Evolutionary conservation across 2,329 filamentous ascomycete genomes (phyloP), one percentile per base, ranked within the genome.

Genomic region (Colletotrichum euphorbiae): DNA sequence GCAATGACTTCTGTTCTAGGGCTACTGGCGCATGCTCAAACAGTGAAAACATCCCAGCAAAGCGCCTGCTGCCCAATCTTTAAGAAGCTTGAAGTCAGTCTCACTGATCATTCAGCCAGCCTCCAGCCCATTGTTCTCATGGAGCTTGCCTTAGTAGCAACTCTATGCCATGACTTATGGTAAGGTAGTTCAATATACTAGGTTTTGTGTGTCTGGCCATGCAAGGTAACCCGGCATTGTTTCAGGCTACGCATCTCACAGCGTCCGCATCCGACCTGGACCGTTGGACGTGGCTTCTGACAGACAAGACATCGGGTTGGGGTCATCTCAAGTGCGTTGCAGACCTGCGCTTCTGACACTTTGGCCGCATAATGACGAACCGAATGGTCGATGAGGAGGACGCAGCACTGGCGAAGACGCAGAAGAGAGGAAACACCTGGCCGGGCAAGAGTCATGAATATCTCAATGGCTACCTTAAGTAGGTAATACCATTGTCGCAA

Each of bases 211-310:
- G 36, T 59, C 19, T 15, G 2, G 33, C 33, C 33, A 36, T 62
- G 61, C 65, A 46, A 58, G 51, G 52, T 38, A 67, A 31, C 52
- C 21, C 21, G 52, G 46, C 60, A 54, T 33, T 48, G 65, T 68
- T 68, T 68, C 65, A 64, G 60, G 60, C 52, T 52, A 64, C 65
- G 65, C 46, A 40, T 46, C n/a, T 62, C 31, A 48, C 48, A 43
- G 65, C n/a, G 24, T 52, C 60, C 60, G 45, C 43, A 46, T 63
- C 60, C 52, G 54, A 68, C 28, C 28, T 28, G 28, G 28, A 28
- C 52, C 60, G 60, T 57, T 58, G 61, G 52, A 42, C 17, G 45
- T 28, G 58, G 58, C 46, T 63, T 59, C 50, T 52, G 65, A 58
- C 52, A 58, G 45, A 46, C 36, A 63, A 38, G 12, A 63, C 33